A percentile compares a stretch with the other conserved stretches of the same genome.
Evolutionary conservation across 2,329 filamentous ascomycete genomes (phyloP).

Genomic region (Fusarium dimerum): DNA sequence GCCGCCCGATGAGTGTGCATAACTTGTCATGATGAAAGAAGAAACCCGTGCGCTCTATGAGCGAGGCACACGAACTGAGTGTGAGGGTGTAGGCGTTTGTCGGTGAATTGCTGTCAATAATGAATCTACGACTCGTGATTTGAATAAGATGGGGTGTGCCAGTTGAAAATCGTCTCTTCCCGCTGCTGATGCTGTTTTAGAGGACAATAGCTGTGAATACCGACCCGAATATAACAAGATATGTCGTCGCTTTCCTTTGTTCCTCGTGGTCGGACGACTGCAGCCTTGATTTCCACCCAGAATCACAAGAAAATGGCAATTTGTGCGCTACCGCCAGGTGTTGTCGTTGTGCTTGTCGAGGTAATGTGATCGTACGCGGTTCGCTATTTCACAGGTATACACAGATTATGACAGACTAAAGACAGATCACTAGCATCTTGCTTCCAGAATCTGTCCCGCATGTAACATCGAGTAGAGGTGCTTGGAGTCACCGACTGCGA

Average conservation of each 20-base stretch:
- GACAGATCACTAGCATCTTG: background rate
- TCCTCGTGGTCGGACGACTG: slow-evolving; percentile 5
- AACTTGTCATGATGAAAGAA: slow-evolving; percentile 13
- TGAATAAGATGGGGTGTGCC: slow-evolving; percentile 9
- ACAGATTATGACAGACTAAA: background rate
- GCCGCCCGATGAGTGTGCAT: slow-evolving; percentile 14
- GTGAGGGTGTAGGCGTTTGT: background rate
- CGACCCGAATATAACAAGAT: slow-evolving; percentile 3
- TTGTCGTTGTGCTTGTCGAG: background rate
- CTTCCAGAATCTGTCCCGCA: background rate
- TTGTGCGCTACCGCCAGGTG: background rate
- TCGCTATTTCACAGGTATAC: background rate
- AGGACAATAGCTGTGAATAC: slow-evolving; percentile 10
- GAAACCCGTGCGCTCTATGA: background rate
- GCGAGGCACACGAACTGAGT: background rate
- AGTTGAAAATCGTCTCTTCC: slow-evolving; percentile 9
- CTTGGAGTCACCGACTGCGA: slow-evolving; percentile 6
- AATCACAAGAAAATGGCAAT: slow-evolving; percentile 1
- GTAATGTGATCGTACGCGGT: background rate
- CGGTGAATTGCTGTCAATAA: background rate
- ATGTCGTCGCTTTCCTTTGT: slow-evolving; percentile 12
- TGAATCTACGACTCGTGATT: too few relatives aligned
- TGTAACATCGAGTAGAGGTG: background rate
- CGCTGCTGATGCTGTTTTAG: slow-evolving; percentile 7
- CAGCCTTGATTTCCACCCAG: slow-evolving; percentile 3